Percentiles rank a stretch among this genome's conserved stretches.
Conservation (phyloP, 768 basidiomycete genomes). For the Kwoniella bestiolae region DNA sequence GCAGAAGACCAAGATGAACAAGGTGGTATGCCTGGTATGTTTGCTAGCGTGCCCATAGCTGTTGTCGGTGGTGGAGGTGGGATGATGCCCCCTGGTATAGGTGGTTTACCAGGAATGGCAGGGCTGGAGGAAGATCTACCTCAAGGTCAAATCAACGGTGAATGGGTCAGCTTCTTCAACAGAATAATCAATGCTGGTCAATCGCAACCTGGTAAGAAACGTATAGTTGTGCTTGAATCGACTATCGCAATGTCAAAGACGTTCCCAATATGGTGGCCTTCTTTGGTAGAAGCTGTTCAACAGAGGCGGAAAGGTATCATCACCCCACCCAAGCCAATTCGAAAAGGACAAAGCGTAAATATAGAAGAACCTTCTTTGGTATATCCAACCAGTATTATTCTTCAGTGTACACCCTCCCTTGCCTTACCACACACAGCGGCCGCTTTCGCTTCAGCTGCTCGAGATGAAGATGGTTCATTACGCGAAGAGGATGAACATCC, state of each 20-base stretch:
- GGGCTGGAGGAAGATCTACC: slow-evolving; percentile 16
- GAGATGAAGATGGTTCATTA: slow-evolving; percentile 14
- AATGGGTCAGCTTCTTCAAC: slow-evolving; percentile 51
- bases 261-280: slow-evolving; percentile 77
- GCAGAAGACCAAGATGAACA: slow-evolving; percentile 63
- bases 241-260: slow-evolving; percentile 74
- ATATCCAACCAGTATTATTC: slow-evolving; percentile 75
- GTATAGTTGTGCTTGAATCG: slow-evolving; percentile 83
- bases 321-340: slow-evolving; percentile 62
- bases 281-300: slow-evolving; percentile 76
- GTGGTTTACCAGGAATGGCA: slow-evolving; percentile 12
- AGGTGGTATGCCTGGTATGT: slow-evolving; percentile 38
- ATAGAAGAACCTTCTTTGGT: slow-evolving; percentile 36
- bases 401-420: slow-evolving; percentile 83
- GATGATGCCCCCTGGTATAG: slow-evolving; percentile 10
- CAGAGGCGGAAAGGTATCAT: slow-evolving; percentile 66
- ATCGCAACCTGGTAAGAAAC: slow-evolving; percentile 59
- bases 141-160: slow-evolving; percentile 61
- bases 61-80: slow-evolving; percentile 20
- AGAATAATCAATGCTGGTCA: slow-evolving; percentile 37
- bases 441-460: slow-evolving; percentile 1
- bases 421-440: slow-evolving; percentile 61
- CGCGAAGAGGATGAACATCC: slow-evolving; percentile 10
- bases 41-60: slow-evolving; percentile 46
- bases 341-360: slow-evolving; percentile 11